phyloP scores from a whole-genome alignment of 1,284 basidiomycete genomes.

The Sporisorium reilianum region DNA sequence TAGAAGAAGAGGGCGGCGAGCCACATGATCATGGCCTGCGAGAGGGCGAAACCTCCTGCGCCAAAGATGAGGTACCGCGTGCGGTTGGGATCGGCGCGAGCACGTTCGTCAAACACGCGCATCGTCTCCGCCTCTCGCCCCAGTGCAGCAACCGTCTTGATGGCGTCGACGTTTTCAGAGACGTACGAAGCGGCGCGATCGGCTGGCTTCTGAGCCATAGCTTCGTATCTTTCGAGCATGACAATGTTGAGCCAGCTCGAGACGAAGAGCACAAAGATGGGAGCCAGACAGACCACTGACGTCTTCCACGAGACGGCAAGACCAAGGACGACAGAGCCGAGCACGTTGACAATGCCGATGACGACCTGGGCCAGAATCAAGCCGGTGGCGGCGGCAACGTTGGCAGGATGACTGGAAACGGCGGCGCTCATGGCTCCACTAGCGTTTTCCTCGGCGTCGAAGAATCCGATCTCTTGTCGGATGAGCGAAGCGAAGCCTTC shows the following conservation, averaged over 20 bases:
- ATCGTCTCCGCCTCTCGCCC: slow-evolving; percentile 69
- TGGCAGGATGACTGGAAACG: slow-evolving; percentile 67
- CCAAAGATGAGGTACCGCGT: slow-evolving; percentile 62
- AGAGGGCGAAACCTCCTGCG: slow-evolving; percentile 67
- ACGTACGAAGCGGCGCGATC: slow-evolving; percentile 67
- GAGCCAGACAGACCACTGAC: slow-evolving; percentile 68
- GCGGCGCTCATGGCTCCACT: slow-evolving; percentile 70
- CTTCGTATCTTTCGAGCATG: slow-evolving; percentile 66
- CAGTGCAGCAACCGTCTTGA: slow-evolving; percentile 70
- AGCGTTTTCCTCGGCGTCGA: slow-evolving; percentile 66
- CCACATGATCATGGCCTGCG: slow-evolving; percentile 68
- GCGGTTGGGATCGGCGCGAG: slow-evolving; percentile 48
- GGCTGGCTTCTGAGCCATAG: slow-evolving; percentile 61
- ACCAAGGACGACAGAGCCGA: slow-evolving; percentile 69
- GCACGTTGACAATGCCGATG: slow-evolving; percentile 63
- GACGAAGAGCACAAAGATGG: slow-evolving; percentile 63
- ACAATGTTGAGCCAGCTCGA: slow-evolving; percentile 67
- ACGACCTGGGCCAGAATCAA: slow-evolving; percentile 70
- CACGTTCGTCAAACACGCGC: slow-evolving; percentile 58
- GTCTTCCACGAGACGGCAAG: slow-evolving; percentile 70
- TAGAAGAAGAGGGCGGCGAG: slow-evolving; percentile 69
- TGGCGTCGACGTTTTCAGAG: slow-evolving; percentile 70
- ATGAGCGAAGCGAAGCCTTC: slow-evolving; percentile 57
- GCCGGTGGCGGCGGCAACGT: slow-evolving; percentile 70
- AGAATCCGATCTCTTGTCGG: slow-evolving; percentile 66